These are phyloP conservation scores for Talaromyces sp. DNA, from an alignment of 2,329 filamentous ascomycete genomes.

Conservation along the genomic window DNA sequence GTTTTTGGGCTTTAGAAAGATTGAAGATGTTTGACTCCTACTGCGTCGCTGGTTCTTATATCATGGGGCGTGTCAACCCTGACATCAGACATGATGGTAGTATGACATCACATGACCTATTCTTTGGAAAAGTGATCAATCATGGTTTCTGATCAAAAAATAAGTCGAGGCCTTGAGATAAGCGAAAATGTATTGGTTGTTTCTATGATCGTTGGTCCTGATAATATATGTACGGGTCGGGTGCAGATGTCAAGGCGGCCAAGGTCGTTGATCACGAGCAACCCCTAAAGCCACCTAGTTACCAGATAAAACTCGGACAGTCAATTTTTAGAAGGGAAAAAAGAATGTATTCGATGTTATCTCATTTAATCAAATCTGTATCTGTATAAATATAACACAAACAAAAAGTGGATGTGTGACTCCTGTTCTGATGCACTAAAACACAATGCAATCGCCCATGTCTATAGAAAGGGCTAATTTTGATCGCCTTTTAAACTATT, in stretches of 20 bases:
- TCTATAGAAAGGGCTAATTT: slow-evolving; percentile 3
- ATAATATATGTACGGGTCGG: background rate
- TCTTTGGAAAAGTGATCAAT: background rate
- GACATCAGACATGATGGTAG: slow-evolving; percentile 13
- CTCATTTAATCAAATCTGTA: background rate
- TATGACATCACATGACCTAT: slow-evolving; percentile 16
- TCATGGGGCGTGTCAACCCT: background rate
- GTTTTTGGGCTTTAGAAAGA: background rate
- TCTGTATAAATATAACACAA: background rate
- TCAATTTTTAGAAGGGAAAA: background rate
- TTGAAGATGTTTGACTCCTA: background rate
- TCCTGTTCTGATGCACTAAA: slow-evolving; percentile 10
- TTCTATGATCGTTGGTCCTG: background rate
- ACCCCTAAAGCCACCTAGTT: background rate
- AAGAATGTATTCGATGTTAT: background rate
- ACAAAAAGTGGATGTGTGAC: slow-evolving; percentile 1
- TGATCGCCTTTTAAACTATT: background rate
- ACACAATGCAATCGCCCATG: background rate
- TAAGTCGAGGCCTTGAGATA: background rate
- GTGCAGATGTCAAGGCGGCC: background rate
- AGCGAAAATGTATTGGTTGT: background rate
- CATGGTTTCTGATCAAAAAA: background rate
- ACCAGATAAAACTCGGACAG: background rate
- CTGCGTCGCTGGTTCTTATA: background rate
- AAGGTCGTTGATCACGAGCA: background rate